Percentiles rank a stretch among this genome's conserved stretches.
phyloP scores from a whole-genome alignment of 2,329 filamentous ascomycete species.

The Magnaporthiopsis poae region DNA sequence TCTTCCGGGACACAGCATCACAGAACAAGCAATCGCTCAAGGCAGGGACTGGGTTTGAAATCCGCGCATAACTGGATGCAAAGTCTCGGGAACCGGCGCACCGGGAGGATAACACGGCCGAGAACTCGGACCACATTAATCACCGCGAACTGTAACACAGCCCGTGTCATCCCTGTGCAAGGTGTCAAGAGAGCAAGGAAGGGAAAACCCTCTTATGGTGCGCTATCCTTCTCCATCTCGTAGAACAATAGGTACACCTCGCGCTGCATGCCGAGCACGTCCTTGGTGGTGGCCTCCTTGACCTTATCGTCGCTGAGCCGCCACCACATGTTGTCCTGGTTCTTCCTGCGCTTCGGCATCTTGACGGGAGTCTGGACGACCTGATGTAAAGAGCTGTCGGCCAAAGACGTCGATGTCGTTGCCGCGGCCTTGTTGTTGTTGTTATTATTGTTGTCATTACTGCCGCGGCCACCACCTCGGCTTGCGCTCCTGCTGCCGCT shows the following conservation, averaged over 20 bases:
- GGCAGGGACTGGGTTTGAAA: not conserved
- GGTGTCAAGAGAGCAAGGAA: not conserved
- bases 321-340: conserved; percentile 77
- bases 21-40: not conserved
- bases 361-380: conserved; percentile 7
- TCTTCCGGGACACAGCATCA: not conserved
- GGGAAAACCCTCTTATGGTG: not conserved
- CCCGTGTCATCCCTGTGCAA: too few species aligned
- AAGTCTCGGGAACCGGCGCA: not conserved
- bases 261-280: conserved; percentile 85
- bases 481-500: conserved; percentile 21
- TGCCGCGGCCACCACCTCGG: not conserved
- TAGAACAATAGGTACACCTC: conserved; percentile 97
- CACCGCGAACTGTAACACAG: not conserved
- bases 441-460: not conserved
- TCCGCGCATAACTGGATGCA: not conserved
- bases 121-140: not conserved
- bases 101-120: not conserved
- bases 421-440: conserved; percentile 13
- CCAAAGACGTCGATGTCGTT: not conserved
- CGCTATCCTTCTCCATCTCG: conserved; percentile 56
- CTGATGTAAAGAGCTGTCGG: conserved; percentile 10
- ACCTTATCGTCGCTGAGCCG: conserved; percentile 95
- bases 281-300: conserved; percentile 83
- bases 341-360: conserved; percentile 25